phyloP scores from a whole-genome alignment of 176 grass and related monocot species.

The Aegilops sharonensis region DNA sequence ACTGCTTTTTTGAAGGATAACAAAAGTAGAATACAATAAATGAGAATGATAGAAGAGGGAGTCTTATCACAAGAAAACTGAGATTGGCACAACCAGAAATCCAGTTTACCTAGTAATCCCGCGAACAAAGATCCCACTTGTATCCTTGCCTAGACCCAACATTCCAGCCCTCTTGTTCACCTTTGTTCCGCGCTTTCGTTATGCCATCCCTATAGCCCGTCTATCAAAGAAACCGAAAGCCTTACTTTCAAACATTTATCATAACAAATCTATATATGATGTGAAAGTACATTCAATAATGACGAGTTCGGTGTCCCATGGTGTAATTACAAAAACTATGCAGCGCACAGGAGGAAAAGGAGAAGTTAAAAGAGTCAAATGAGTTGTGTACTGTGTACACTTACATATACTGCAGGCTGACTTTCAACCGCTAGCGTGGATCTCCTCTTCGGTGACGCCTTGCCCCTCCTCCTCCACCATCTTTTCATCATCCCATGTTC shows the following conservation, averaged over 20 bases:
- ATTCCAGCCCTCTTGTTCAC: slow-evolving; percentile 77
- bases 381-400: background rate
- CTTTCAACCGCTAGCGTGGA: background rate
- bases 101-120: slow-evolving; percentile 70
- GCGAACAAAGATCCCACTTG: slow-evolving; percentile 67
- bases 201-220: slow-evolving; percentile 86
- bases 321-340: too few relatives aligned
- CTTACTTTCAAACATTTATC: too few relatives aligned
- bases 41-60: background rate
- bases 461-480: background rate
- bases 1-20: slow-evolving; percentile 17
- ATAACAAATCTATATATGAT: too few relatives aligned
- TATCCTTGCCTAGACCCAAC: slow-evolving; percentile 75
- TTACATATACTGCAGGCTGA: background rate
- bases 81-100: background rate
- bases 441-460: background rate
- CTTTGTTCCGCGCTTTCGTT: slow-evolving; percentile 63
- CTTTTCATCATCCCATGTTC: slow-evolving; percentile 14
- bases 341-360: too few relatives aligned
- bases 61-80: background rate
- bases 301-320: too few relatives aligned
- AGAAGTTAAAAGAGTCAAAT: background rate
- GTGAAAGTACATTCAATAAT: too few relatives aligned
- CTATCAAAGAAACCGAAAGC: slow-evolving; percentile 31
- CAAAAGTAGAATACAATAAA: background rate